Percentiles rank a stretch among this genome's conserved stretches.
Conservation (phyloP, 257 asterid genomes). For the Penstemon eatonii region DNA sequence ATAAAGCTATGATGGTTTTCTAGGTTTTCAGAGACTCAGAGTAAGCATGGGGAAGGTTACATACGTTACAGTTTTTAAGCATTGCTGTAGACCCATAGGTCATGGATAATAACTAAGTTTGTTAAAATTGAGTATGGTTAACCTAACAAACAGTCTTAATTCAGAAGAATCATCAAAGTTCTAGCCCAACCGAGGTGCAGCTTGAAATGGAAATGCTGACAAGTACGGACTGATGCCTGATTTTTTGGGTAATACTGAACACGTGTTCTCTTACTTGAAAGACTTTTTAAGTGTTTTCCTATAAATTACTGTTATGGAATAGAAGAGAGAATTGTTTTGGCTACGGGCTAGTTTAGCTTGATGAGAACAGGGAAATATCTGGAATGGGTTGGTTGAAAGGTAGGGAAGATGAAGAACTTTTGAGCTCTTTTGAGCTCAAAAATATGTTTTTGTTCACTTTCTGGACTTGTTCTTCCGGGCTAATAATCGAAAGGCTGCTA, state of each 20-base stretch:
- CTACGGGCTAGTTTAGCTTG: background rate
- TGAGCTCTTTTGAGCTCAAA: background rate
- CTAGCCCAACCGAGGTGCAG: background rate
- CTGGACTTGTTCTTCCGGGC: background rate
- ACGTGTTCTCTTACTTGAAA: background rate
- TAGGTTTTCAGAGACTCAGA: conserved; percentile 13
- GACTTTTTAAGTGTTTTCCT: background rate
- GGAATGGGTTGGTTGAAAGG: background rate
- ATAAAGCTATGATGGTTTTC: conserved; percentile 8
- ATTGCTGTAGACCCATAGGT: background rate
- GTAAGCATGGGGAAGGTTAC: background rate
- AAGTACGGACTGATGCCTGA: background rate
- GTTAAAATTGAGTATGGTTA: background rate
- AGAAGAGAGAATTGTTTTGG: background rate
- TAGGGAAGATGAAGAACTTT: background rate
- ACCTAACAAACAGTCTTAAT: background rate
- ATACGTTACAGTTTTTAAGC: background rate
- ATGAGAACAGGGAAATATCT: background rate
- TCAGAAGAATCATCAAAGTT: background rate
- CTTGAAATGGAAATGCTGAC: background rate
- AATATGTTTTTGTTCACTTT: background rate
- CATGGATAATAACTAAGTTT: background rate
- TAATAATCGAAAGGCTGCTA: background rate
- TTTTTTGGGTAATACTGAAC: conserved; percentile 1
- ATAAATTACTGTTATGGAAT: background rate